Conservation (phyloP, 2,329 filamentous ascomycete species). For the Aspergillus cejpii region DNA sequence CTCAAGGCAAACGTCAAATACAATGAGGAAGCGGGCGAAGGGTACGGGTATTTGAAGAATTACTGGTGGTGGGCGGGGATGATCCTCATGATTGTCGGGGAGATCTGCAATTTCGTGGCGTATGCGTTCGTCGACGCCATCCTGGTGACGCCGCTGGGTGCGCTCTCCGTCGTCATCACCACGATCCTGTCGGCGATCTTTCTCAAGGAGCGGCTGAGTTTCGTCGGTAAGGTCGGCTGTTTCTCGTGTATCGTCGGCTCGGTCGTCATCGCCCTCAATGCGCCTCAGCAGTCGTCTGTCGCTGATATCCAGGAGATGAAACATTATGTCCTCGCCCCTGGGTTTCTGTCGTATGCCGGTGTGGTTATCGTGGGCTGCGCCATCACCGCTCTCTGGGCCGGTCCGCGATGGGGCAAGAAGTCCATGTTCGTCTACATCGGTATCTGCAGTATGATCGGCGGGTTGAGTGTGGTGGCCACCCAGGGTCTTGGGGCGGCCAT, state of each 20-base stretch:
- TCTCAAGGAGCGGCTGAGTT: conserved; percentile 87
- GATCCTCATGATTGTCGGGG: conserved; percentile 92
- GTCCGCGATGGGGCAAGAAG: conserved; percentile 85
- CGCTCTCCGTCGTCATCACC: conserved; percentile 84
- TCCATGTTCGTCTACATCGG: conserved; percentile 97
- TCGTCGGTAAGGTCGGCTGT: conserved; percentile 92
- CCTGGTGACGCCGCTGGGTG: conserved; percentile 84
- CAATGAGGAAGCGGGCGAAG: conserved; percentile 89
- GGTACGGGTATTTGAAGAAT: conserved; percentile 96
- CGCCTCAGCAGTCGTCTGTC: conserved; percentile 77
- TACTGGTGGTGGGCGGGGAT: conserved; percentile 92
- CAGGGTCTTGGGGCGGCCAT: conserved; percentile 90
- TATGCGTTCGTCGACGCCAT: conserved; percentile 97
- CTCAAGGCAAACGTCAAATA: conserved; percentile 93
- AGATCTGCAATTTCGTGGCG: conserved; percentile 94
- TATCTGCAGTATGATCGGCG: conserved; percentile 91
- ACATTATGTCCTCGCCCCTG: conserved; percentile 73
- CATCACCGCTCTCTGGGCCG: conserved; percentile 71
- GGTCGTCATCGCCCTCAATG: conserved; percentile 90
- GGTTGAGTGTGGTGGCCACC: conserved; percentile 87
- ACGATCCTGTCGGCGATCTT: conserved; percentile 90
- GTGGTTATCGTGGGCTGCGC: conserved; percentile 68
- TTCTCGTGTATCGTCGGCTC: conserved; percentile 92
- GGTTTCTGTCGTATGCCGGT: conserved; percentile 78
- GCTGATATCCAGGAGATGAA: conserved; percentile 89